These are phyloP conservation scores for Durusdinium trenchii DNA, from an alignment of 73 alveolate genomes.

Conservation along the genomic window DNA sequence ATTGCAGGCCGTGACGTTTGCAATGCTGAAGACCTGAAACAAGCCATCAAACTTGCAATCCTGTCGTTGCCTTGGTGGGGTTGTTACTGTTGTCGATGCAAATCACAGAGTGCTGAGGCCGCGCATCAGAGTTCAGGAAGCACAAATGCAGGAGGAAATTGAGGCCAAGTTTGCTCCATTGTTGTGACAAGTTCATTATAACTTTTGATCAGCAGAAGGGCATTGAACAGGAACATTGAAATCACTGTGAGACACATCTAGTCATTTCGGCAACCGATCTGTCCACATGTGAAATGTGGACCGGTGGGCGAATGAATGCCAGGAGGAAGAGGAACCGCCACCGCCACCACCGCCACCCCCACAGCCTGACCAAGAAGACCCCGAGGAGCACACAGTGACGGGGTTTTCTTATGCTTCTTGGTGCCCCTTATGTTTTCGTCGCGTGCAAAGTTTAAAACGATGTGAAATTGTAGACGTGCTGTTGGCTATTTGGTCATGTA, in stretches of 20 bases:
- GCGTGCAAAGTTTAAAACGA: background rate
- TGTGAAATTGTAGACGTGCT: background rate
- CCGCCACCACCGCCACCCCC: constrained; percentile 95
- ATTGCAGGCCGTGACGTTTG: constrained; percentile 66
- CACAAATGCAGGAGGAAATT: constrained; percentile 86
- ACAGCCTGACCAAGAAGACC: constrained; percentile 63
- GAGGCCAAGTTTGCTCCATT: constrained; percentile 38
- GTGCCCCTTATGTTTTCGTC: background rate
- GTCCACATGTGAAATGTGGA: background rate
- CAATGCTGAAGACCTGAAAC: constrained; percentile 89
- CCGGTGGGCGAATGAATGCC: background rate
- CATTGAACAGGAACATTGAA: too few species aligned
- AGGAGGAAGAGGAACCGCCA: constrained; percentile 93
- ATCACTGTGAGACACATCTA: too few species aligned
- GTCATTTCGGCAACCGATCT: too few species aligned
- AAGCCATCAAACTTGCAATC: constrained; percentile 76
- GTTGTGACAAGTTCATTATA: too few species aligned
- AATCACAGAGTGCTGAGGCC: constrained; percentile 23
- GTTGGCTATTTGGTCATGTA: background rate
- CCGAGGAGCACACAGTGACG: background rate
- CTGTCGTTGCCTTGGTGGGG: constrained; percentile 14
- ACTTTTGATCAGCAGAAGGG: too few species aligned
- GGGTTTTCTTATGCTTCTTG: background rate
- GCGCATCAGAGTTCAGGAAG: constrained; percentile 89
- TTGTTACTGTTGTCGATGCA: background rate